Conservation (phyloP, 495 filamentous ascomycete genomes). For the Talaromyces liani region DNA sequence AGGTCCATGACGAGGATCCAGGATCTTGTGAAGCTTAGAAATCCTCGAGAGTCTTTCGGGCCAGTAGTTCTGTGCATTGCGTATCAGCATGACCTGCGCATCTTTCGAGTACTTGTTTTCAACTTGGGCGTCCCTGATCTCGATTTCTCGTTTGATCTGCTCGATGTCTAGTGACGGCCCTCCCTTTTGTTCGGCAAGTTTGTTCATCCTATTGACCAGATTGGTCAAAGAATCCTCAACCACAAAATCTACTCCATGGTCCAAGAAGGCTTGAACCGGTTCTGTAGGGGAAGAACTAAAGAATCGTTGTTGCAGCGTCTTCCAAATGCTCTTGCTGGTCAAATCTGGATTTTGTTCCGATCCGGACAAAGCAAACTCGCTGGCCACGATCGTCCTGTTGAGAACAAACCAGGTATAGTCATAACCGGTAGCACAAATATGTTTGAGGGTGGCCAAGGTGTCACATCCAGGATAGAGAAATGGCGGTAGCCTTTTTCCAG, state of each 20-base stretch:
- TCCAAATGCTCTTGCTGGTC: constrained; percentile 42
- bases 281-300: constrained; percentile 35
- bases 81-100: constrained; percentile 44
- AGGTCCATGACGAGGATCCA: constrained; percentile 35
- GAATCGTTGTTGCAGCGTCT: constrained; percentile 34
- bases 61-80: constrained; percentile 42
- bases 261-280: constrained; percentile 39
- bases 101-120: constrained; percentile 43
- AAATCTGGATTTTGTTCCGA: constrained; percentile 49
- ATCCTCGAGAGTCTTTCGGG: constrained; percentile 33
- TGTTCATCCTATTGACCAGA: constrained; percentile 42
- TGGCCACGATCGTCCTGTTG: constrained; percentile 41
- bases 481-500: constrained; percentile 39
- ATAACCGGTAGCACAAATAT: constrained; percentile 45
- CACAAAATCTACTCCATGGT: constrained; percentile 42
- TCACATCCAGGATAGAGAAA: constrained; percentile 42
- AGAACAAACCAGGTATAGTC: constrained; percentile 49
- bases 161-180: constrained; percentile 30
- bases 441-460: constrained; percentile 42
- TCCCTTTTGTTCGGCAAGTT: constrained; percentile 25
- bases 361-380: constrained; percentile 45
- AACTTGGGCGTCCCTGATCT: constrained; percentile 40
- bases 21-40: constrained; percentile 35
- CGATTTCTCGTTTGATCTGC: constrained; percentile 29
- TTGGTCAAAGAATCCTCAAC: constrained; percentile 37